Conservation (phyloP, 2,329 filamentous ascomycete genomes). For the Calonectria pauciramosa region DNA sequence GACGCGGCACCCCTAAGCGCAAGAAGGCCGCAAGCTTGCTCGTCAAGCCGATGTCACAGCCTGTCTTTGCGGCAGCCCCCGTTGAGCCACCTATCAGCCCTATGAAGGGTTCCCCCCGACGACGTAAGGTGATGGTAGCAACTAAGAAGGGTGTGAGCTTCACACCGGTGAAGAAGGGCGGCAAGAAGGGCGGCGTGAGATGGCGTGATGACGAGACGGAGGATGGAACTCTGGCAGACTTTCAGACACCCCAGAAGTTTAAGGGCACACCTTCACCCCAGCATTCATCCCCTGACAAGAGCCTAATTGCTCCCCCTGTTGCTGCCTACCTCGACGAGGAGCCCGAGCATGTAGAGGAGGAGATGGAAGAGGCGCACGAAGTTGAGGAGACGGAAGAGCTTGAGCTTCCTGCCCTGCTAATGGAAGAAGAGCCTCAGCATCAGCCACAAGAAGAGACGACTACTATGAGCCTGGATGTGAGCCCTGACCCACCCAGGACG, state of each 20-base stretch:
- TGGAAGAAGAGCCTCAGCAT: neutral
- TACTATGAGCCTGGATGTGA: constrained; percentile 68
- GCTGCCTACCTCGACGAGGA: constrained; percentile 40
- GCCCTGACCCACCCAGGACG: constrained; percentile 64
- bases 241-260: constrained; percentile 85
- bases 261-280: constrained; percentile 61
- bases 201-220: constrained; percentile 93
- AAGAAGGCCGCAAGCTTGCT: constrained; percentile 65
- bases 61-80: constrained; percentile 54
- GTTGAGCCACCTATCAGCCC: constrained; percentile 61
- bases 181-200: constrained; percentile 83
- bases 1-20: constrained; percentile 83
- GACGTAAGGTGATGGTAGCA: constrained; percentile 75
- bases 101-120: constrained; percentile 82
- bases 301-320: constrained; percentile 50
- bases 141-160: constrained; percentile 81
- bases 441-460: constrained; percentile 15
- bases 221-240: constrained; percentile 88
- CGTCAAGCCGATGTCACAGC: constrained; percentile 60
- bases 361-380: neutral
- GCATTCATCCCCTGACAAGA: constrained; percentile 41
- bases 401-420: neutral
- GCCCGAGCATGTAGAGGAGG: neutral
- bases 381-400: constrained; percentile 1
- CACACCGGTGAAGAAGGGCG: constrained; percentile 82